phyloP scores from a whole-genome alignment of 2,329 filamentous ascomycete genomes.

The Penicillium capsulatum region DNA sequence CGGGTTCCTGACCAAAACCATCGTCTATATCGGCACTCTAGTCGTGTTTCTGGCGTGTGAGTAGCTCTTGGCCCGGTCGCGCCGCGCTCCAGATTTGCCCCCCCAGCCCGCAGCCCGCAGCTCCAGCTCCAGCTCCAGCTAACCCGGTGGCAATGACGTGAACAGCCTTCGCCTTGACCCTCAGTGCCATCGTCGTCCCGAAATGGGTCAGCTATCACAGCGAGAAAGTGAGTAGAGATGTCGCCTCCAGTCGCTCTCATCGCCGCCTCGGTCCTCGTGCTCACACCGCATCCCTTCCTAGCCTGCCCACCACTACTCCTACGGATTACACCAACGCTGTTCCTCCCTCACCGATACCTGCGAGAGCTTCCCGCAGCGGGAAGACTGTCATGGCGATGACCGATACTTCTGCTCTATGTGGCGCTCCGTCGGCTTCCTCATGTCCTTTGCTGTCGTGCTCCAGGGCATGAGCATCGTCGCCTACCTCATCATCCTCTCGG shows the following conservation, averaged over 20 bases:
- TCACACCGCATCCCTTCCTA: slow-evolving; percentile 8
- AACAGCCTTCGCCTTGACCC: slow-evolving; percentile 43
- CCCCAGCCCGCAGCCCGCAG: not conserved
- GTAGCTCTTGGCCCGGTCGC: slow-evolving; percentile 8
- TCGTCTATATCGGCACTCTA: slow-evolving; percentile 45
- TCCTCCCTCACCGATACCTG: slow-evolving; percentile 59
- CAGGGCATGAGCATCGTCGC: slow-evolving; percentile 76
- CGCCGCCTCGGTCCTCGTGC: too few species aligned
- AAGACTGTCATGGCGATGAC: slow-evolving; percentile 63
- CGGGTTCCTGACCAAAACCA: slow-evolving; percentile 47
- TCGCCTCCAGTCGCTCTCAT: too few species aligned
- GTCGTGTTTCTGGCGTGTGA: slow-evolving; percentile 44
- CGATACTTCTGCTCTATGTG: slow-evolving; percentile 87
- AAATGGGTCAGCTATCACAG: slow-evolving; percentile 48
- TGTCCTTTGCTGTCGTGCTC: slow-evolving; percentile 77
- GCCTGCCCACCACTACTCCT: slow-evolving; percentile 58
- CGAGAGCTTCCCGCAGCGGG: slow-evolving; percentile 59
- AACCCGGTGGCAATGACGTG: slow-evolving; percentile 1
- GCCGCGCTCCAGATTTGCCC: too few species aligned
- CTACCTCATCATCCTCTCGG: slow-evolving; percentile 70
- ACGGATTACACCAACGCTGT: slow-evolving; percentile 79
- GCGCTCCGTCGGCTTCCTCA: slow-evolving; percentile 81
- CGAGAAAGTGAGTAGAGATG: slow-evolving; percentile 35
- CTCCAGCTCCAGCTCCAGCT: slow-evolving; percentile 3
- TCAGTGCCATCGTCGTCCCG: slow-evolving; percentile 46